These are phyloP conservation scores for Exserohilum rostratum DNA, from an alignment of 2,329 filamentous ascomycete genomes.

Conservation along the genomic window DNA sequence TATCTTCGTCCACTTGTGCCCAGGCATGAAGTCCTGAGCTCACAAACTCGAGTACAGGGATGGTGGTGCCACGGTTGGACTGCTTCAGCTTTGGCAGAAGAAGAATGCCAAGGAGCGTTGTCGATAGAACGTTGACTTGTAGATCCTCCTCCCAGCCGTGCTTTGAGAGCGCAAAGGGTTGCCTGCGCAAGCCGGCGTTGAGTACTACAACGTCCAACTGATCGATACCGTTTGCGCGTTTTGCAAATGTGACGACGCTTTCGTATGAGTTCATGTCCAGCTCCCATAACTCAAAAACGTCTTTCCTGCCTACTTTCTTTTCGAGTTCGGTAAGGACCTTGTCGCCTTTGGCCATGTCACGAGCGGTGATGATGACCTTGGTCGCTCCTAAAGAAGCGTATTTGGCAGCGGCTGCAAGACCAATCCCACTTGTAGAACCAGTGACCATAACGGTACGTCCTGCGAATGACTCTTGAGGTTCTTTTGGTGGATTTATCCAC, in stretches of 20 bases:
- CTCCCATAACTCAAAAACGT: background rate
- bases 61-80: background rate
- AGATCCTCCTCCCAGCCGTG: background rate
- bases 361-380: background rate
- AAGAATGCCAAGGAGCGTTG: background rate
- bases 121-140: slow-evolving; percentile 1
- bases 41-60: background rate
- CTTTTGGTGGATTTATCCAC: background rate
- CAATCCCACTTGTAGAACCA: background rate
- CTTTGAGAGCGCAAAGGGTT: background rate
- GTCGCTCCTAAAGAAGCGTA: background rate
- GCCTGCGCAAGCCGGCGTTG: background rate
- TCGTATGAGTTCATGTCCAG: slow-evolving; percentile 1
- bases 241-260: background rate
- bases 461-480: background rate
- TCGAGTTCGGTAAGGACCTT: background rate
- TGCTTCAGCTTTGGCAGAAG: background rate
- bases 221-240: background rate
- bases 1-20: background rate
- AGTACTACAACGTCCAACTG: background rate
- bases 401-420: background rate
- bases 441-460: background rate
- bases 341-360: background rate
- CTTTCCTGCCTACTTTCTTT: background rate
- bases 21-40: background rate